Evolutionary conservation across 2,329 filamentous ascomycete species (phyloP), one percentile per base, ranked within the genome.

Genomic region (Paradendryphiella salina): DNA sequence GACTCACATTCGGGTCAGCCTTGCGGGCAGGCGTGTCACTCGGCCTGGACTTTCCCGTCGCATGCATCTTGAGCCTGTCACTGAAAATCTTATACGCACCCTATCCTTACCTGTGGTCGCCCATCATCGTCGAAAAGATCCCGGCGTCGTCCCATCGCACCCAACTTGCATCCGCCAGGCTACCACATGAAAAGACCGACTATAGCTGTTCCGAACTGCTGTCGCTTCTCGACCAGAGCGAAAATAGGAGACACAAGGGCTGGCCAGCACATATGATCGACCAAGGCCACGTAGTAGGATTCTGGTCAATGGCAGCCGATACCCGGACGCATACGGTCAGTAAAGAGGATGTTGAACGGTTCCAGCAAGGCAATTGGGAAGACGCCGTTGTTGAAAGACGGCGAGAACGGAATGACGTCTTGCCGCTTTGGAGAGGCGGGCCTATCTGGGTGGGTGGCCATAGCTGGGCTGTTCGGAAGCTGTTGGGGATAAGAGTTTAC

Each of bases 331-430:
- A 65, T 29, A 58, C 40, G 11, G 59, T 65, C 4, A 52, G 59
- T 14, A 62, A 52, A 26, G 56, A 56, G 4, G 62, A 65, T 41
- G 54, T 65, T 6, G 52, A 60, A 40, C 36, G 52, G 5, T 65
- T 65, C 17, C 60, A 61, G 20, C 46, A 59, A 23, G 62, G 62
- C n/a, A 56, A 61, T 31, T 65, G 62, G 62, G 60, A 64, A 28
- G 44, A 28, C 14, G 35, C 32, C 5, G 51, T 65, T 11, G 37
- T 40, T 15, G 43, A 54, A 35, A 52, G 60, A 31, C 52, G 60
- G 23, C 29, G 45, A 15, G 52, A 44, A 4, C 46, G 53, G 11
- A 13, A 51, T 1, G 62, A 65, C 42, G 54, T 64, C 1, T 36
- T 65, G 23, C 62, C 62, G 13, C 37, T 62, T 5, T 64, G 60